Conservation (phyloP, 768 basidiomycete genomes). For the Termitomyces heimii region DNA sequence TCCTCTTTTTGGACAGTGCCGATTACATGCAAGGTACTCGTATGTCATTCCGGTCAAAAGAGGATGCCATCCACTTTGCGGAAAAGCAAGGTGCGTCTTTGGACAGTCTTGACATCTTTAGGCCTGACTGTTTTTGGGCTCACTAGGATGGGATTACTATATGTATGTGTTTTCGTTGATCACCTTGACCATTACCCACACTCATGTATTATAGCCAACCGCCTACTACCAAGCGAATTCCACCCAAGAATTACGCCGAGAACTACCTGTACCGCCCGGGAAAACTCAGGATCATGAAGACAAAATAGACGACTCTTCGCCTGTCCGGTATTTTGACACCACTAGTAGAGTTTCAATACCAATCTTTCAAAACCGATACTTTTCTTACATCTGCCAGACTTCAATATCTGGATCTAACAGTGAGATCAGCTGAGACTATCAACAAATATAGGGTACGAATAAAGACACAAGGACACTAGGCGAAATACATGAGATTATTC, state of each 20-base stretch:
- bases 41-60: slow-evolving; percentile 76
- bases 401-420: not conserved
- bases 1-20: slow-evolving; percentile 44
- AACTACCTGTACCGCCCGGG: slow-evolving; percentile 83
- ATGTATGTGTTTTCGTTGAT: slow-evolving; percentile 47
- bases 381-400: no score
- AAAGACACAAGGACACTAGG: slow-evolving; percentile 36
- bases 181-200: slow-evolving; percentile 4
- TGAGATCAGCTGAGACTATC: not conserved
- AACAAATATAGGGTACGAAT: not conserved
- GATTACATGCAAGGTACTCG: slow-evolving; percentile 95
- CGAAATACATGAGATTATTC: slow-evolving; percentile 94
- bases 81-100: slow-evolving; percentile 82
- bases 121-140: slow-evolving; percentile 8
- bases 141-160: slow-evolving; percentile 88
- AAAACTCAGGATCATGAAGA: slow-evolving; percentile 78
- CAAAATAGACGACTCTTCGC: slow-evolving; percentile 60
- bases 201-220: slow-evolving; percentile 40
- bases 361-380: not conserved
- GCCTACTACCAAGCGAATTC: slow-evolving; percentile 57
- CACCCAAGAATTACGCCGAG: slow-evolving; percentile 86
- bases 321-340: not conserved
- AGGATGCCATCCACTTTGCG: slow-evolving; percentile 90
- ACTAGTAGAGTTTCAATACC: not conserved
- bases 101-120: not conserved